These are phyloP conservation scores for Dacryopinax spathularia DNA, from an alignment of 768 basidiomycete species.

Conservation along the genomic window DNA sequence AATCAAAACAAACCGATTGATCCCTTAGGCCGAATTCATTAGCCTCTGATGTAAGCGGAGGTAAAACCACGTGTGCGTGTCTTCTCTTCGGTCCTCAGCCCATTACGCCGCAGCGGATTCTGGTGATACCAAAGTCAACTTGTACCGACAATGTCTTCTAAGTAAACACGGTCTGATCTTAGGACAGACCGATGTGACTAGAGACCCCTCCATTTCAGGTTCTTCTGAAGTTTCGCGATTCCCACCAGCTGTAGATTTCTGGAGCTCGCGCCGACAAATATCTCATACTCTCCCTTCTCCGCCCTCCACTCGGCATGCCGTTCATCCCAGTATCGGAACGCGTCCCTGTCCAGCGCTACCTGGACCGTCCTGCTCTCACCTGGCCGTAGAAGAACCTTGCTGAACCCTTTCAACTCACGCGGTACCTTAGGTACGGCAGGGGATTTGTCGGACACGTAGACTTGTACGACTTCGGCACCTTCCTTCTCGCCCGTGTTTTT, in stretches of 20 bases:
- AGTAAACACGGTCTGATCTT: too few species aligned
- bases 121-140: too few species aligned
- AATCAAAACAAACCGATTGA: too few species aligned
- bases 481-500: constrained; percentile 11
- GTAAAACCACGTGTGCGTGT: too few species aligned
- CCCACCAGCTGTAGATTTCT: constrained; percentile 21
- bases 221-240: constrained; percentile 6
- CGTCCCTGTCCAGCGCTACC: constrained; percentile 19
- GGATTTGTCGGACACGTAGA: constrained; percentile 12
- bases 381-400: constrained; percentile 13
- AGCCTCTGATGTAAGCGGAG: too few species aligned
- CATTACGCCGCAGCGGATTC: too few species aligned
- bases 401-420: constrained; percentile 17
- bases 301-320: constrained; percentile 32
- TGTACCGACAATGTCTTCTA: too few species aligned
- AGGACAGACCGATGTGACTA: background rate
- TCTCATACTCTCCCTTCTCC: constrained; percentile 34
- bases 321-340: constrained; percentile 34
- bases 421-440: background rate
- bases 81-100: too few species aligned
- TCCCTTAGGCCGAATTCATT: too few species aligned
- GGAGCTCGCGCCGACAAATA: constrained; percentile 36
- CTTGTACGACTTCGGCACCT: constrained; percentile 15
- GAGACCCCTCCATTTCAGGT: background rate
- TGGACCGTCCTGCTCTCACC: constrained; percentile 17